Percentiles rank a stretch among this genome's conserved stretches.
phyloP scores from a whole-genome alignment of 345 rosid species.

The Camelina hispida region DNA sequence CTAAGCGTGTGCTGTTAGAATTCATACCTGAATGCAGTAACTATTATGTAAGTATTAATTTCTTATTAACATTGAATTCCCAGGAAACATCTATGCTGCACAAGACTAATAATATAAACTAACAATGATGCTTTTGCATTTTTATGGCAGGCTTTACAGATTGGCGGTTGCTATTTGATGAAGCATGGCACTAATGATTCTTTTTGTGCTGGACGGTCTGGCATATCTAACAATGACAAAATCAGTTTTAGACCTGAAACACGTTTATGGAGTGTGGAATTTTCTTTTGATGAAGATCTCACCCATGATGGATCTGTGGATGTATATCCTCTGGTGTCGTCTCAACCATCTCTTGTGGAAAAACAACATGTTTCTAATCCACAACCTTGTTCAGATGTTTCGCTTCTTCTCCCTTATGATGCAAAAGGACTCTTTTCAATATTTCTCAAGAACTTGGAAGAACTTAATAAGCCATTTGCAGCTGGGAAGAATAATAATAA shows the following conservation, averaged over 20 bases:
- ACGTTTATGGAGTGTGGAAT: constrained; percentile 58
- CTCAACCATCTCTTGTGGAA: constrained; percentile 41
- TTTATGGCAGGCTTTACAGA: constrained; percentile 67
- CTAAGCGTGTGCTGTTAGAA: constrained; percentile 65
- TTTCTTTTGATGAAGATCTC: constrained; percentile 52
- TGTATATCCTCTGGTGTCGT: constrained; percentile 41
- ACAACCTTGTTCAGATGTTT: constrained; percentile 55
- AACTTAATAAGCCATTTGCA: constrained; percentile 39
- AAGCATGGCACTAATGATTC: constrained; percentile 59
- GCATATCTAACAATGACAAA: constrained; percentile 48
- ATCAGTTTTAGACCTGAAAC: constrained; percentile 50
- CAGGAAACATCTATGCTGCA: not conserved
- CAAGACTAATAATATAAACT: constrained; percentile 3
- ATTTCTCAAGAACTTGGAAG: constrained; percentile 50
- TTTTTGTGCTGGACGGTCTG: constrained; percentile 49
- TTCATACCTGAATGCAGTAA: constrained; percentile 47
- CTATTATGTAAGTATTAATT: constrained; percentile 39
- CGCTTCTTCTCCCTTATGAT: constrained; percentile 55
- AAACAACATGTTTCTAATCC: constrained; percentile 20
- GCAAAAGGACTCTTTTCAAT: constrained; percentile 45
- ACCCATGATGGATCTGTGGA: constrained; percentile 35
- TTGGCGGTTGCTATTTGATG: constrained; percentile 70
- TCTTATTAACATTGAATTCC: constrained; percentile 6
- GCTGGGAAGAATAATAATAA: constrained; percentile 41
- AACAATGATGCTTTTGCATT: constrained; percentile 17